Evolutionary conservation across 1,284 basidiomycete species (phyloP).

Genomic region (Ceratobasidium sp.): DNA sequence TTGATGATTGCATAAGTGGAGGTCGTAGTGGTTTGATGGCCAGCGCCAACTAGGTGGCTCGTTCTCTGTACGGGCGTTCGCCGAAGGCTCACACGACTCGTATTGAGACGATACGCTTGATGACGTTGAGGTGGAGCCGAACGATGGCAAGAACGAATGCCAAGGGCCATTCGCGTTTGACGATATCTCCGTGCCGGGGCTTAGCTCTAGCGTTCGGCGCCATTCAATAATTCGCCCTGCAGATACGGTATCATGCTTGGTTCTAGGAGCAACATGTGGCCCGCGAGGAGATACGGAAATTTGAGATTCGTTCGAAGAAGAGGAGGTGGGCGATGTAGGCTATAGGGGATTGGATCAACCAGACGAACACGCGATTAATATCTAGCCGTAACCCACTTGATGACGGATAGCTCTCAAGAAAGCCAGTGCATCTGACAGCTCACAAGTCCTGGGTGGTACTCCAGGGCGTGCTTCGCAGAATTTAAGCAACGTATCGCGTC

Average conservation of each 20-base stretch:
- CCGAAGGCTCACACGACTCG: neutral
- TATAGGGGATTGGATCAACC: neutral
- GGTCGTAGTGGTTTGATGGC: neutral
- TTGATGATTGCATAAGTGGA: neutral
- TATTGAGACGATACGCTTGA: conserved; percentile 1
- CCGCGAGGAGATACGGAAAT: neutral
- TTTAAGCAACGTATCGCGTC: neutral
- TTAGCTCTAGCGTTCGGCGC: neutral
- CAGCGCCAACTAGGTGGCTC: neutral
- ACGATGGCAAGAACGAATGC: conserved; percentile 30
- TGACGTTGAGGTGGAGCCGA: neutral
- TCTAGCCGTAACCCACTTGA: conserved; percentile 6
- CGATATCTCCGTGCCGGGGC: neutral
- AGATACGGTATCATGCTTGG: neutral
- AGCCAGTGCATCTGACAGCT: neutral
- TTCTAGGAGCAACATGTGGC: neutral
- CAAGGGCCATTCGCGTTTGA: neutral
- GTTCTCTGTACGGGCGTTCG: neutral
- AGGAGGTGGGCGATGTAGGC: neutral
- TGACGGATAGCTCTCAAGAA: neutral
- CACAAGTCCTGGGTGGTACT: neutral
- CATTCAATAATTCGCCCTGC: conserved; percentile 14
- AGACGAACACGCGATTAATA: neutral
- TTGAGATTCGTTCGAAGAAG: neutral
- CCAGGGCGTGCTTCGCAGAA: neutral